Evolutionary conservation across 2,329 filamentous ascomycete genomes (phyloP), one percentile per base, ranked within the genome.

Genomic region (Aphanocladium album): DNA sequence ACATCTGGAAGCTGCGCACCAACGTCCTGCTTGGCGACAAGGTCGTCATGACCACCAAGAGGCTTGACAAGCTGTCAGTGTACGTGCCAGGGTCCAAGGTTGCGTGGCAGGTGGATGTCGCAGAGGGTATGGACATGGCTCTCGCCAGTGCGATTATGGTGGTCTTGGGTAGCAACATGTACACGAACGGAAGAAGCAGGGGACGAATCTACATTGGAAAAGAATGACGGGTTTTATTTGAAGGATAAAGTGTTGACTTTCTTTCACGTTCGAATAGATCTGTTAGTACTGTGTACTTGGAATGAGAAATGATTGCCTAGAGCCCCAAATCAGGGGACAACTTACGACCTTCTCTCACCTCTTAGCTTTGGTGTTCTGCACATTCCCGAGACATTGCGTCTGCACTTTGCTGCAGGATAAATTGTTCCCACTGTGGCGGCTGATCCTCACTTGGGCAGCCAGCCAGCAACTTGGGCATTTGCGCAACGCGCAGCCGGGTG

Each of bases 1-100:
- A 58, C 37, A n/a, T 43, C 23, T 58, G 46, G 56, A 58, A 58
- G 56, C 46, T 39, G 21, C 46, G 46, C 19, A 52, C 37, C 8
- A 58, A 58, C 17, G 56, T 58, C 25, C 47, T 27, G 12, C 56
- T 51, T 2, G 46, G 56, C 16, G 56, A 49, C 25, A 25, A 27
- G 23, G 35, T 58, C 6, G 25, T 45, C 33, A 58, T 51, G 35
- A 51, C 46, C 37, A 58, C n/a, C 2, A 58, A 58, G 46, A 30
- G 56, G 25, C 27, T 27, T n/a, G 35, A 37, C 3, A 41, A 49
- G 55, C 43, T 57, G n/a, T 50, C 55, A 8, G 45, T 37, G 3
- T 27, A 58, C n/a, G n/a, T 58, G 14, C 46, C 46, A 16, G 33
- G 46, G 27, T 30, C 17, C 17, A 51, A 35, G 30, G 27, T 12